Evolutionary conservation across 345 rosid genomes (phyloP).

Genomic region (Linum tenue): DNA sequence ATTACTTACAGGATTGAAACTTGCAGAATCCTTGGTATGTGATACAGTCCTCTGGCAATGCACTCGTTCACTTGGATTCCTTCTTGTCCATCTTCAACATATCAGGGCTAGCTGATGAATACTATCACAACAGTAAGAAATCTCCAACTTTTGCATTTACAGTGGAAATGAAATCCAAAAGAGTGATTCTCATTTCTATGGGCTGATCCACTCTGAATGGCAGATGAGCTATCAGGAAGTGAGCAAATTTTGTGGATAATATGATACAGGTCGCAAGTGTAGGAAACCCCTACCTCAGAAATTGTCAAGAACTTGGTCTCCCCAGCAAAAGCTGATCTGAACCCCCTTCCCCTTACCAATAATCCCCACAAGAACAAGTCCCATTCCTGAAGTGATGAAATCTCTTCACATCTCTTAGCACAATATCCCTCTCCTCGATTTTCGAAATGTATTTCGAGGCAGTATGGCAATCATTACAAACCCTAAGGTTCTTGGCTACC

Average conservation of each 20-base stretch:
- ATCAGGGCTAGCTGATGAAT: constrained; percentile 77
- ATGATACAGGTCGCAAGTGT: no score
- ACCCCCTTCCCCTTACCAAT: constrained; percentile 41
- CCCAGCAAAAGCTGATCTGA: no score
- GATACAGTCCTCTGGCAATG: constrained; percentile 60
- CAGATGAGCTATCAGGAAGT: constrained; percentile 38
- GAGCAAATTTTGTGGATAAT: constrained; percentile 50
- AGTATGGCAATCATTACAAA: constrained; percentile 75
- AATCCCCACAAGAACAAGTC: constrained; percentile 71
- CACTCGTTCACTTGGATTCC: constrained; percentile 72
- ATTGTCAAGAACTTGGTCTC: no score
- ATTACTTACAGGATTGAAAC: background rate
- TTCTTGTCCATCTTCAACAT: constrained; percentile 74
- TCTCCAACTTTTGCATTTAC: background rate
- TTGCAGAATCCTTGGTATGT: constrained; percentile 93
- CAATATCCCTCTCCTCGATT: constrained; percentile 56
- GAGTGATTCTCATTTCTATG: background rate
- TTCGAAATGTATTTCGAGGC: constrained; percentile 68
- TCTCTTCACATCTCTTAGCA: constrained; percentile 73
- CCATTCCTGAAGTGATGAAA: constrained; percentile 85
- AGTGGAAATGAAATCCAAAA: background rate
- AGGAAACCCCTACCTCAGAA: no score
- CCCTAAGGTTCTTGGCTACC: constrained; percentile 82
- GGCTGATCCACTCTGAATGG: no score
- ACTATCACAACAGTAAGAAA: constrained; percentile 57